Evolutionary conservation across 148 eudicot genomes (phyloP), one percentile per base, ranked within the genome.

Genomic region (Silene latifolia): DNA sequence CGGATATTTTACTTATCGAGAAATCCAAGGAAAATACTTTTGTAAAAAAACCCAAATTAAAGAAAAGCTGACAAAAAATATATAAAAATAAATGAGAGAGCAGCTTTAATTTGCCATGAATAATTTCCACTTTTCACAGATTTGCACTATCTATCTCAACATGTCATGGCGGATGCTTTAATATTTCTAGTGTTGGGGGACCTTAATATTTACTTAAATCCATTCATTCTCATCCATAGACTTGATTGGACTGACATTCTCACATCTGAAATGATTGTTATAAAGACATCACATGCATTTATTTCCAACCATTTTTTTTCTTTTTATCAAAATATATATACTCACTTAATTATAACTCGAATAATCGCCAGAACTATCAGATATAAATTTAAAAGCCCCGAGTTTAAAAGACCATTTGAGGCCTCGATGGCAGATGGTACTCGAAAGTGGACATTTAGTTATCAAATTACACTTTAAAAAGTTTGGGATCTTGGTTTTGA

Each of bases 21-120:
- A 60, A 48, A 79, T 73, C 77, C 19, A 61, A 74, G 29, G 48
- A 79, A 68, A 74, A 47, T 29, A 60, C 74, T 67, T 79, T 74
- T 67, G 48, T 62, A 21, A 39, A 20, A 27, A 51, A 29, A 51
- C 29, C 21, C 35, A 32, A 27, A 27, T 27, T 27, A 62, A 58
- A 79, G 10, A 73, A 79, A 72, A 73, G 81, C 25, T 56, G 66
- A 72, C 72, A 29, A 67, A 59, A 27, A n/a, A 46, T 27, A 1
- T 14, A 17, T 10, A 51, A 51, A 60, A 65, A 18, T 35, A 65
- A 35, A 32, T 18, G 47, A 32, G 20, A 18, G 17, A 27, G 62
- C 77, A 73, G 77, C 81, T 79, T 79, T 79, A 79, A 60, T 59
- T 58, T 67, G 63, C 81, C 77, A 79, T 79, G 63, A 66, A 51